A percentile compares a stretch with the other conserved stretches of the same genome.
Evolutionary conservation across 169 alveolate species (phyloP).

Genomic region (Cryptosporidium canis): DNA sequence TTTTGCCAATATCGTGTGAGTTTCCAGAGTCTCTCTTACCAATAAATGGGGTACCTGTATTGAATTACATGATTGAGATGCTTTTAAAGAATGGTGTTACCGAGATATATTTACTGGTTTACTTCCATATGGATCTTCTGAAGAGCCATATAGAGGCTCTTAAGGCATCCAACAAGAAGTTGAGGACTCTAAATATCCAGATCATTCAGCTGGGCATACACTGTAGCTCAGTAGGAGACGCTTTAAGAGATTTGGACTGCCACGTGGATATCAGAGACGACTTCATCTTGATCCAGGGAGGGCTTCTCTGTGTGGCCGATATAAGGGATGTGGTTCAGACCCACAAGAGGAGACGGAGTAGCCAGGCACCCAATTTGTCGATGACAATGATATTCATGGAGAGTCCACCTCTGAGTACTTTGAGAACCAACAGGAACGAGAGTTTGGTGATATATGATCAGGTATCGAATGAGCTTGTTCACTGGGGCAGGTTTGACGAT

Average conservation of each 20-base stretch:
- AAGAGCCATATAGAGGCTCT: not conserved
- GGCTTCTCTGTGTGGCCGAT: slow-evolving; percentile 47
- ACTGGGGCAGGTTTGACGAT: slow-evolving; percentile 32
- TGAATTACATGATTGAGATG: slow-evolving; percentile 55
- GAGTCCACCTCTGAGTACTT: slow-evolving; percentile 57
- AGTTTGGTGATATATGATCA: slow-evolving; percentile 32
- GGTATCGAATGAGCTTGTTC: slow-evolving; percentile 15
- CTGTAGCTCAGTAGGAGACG: slow-evolving; percentile 45
- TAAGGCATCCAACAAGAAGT: not conserved
- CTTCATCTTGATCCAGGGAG: slow-evolving; percentile 37
- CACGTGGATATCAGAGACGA: slow-evolving; percentile 65
- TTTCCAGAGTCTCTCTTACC: slow-evolving; percentile 51
- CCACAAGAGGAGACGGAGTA: slow-evolving; percentile 32
- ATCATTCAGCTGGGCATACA: slow-evolving; percentile 21
- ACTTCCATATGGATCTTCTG: not conserved
- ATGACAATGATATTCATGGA: slow-evolving; percentile 59
- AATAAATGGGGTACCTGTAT: slow-evolving; percentile 55
- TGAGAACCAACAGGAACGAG: slow-evolving; percentile 25
- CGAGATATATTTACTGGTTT: slow-evolving; percentile 21
- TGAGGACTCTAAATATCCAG: not conserved
- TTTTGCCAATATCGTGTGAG: slow-evolving; percentile 57
- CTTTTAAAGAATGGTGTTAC: slow-evolving; percentile 49
- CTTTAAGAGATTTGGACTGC: slow-evolving; percentile 52
- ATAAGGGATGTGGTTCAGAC: slow-evolving; percentile 10
- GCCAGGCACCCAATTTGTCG: slow-evolving; percentile 4